These are phyloP conservation scores for Colletotrichum brevisporum DNA, from an alignment of 2,329 filamentous ascomycete species.

Conservation along the genomic window DNA sequence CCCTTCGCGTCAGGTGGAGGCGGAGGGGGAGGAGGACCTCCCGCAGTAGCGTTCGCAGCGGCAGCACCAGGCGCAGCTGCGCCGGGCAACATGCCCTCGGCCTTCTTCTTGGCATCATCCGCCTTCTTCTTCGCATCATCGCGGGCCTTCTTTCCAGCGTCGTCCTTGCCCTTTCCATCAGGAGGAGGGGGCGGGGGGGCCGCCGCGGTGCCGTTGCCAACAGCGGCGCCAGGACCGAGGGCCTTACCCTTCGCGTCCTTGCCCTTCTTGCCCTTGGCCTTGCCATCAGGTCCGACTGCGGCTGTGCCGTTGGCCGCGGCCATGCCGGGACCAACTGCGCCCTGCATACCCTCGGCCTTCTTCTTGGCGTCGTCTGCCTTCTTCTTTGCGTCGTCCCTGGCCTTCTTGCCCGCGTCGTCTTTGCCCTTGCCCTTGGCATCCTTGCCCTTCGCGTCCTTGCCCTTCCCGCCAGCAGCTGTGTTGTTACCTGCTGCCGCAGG, in stretches of 20 bases:
- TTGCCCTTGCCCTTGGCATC: conserved; percentile 21
- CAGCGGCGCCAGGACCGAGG: not conserved
- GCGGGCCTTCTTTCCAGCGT: not conserved
- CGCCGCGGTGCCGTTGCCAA: conserved; percentile 8
- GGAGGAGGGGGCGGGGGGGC: too few relatives aligned
- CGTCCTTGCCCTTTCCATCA: conserved; percentile 12
- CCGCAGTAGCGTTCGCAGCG: conserved; percentile 5
- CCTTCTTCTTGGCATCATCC: conserved; percentile 11
- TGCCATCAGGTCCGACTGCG: not conserved
- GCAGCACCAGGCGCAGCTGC: conserved; percentile 6
- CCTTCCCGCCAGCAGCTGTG: conserved; percentile 5
- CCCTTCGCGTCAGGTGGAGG: not conserved
- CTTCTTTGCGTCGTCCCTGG: conserved; percentile 21
- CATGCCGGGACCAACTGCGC: conserved; percentile 2
- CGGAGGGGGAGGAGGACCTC: not conserved
- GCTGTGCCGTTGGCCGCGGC: conserved; percentile 15
- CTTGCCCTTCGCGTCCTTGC: conserved; percentile 2
- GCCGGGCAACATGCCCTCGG: not conserved
- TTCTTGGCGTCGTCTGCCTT: conserved; percentile 26
- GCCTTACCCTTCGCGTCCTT: conserved; percentile 10
- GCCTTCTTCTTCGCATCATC: conserved; percentile 26
- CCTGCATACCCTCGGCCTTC: conserved; percentile 9
- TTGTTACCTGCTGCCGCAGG: conserved; percentile 3
- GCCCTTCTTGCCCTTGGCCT: conserved; percentile 20
- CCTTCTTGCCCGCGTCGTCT: conserved; percentile 22